phyloP scores from a whole-genome alignment of 139 green algal species.

The Yamagishiella unicocca region DNA sequence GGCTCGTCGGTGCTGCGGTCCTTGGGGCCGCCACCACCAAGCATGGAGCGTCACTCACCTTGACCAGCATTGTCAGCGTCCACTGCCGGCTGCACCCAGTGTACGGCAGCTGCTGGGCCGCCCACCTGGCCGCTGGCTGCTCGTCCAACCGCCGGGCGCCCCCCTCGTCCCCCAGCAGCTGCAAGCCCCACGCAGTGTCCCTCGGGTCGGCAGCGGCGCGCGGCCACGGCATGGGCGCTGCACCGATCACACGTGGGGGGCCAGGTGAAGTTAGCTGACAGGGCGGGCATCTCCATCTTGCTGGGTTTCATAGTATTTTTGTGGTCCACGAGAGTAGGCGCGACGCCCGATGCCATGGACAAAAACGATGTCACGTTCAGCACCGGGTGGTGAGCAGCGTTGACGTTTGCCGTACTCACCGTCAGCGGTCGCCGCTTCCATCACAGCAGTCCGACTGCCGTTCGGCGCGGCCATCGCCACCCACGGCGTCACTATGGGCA shows the following conservation, averaged over 20 bases:
- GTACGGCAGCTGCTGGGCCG: constrained; percentile 9
- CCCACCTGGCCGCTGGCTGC: neutral
- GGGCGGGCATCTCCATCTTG: no score
- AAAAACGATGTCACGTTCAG: no score
- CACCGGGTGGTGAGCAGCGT: no score
- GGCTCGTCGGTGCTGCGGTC: no score
- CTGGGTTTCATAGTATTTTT: no score
- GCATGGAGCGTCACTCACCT: constrained; percentile 20
- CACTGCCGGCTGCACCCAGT: constrained; percentile 50
- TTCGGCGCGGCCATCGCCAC: neutral
- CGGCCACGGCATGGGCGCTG: no score
- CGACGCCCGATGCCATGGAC: no score
- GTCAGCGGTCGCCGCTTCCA: neutral
- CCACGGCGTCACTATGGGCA: constrained; percentile 20
- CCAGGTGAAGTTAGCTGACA: no score
- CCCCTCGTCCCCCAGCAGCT: constrained; percentile 16
- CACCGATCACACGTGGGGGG: no score
- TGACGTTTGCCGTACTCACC: neutral
- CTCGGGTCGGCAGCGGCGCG: neutral
- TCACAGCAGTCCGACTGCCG: neutral
- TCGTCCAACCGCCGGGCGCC: neutral
- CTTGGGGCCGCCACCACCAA: no score
- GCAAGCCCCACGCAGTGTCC: constrained; percentile 10
- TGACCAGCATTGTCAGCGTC: constrained; percentile 29
- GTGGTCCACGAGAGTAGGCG: no score